A percentile compares a stretch with the other conserved stretches of the same genome.
These are phyloP conservation scores for Exophiala viscosa DNA, from an alignment of 2,329 filamentous ascomycete species.

Conservation along the genomic window DNA sequence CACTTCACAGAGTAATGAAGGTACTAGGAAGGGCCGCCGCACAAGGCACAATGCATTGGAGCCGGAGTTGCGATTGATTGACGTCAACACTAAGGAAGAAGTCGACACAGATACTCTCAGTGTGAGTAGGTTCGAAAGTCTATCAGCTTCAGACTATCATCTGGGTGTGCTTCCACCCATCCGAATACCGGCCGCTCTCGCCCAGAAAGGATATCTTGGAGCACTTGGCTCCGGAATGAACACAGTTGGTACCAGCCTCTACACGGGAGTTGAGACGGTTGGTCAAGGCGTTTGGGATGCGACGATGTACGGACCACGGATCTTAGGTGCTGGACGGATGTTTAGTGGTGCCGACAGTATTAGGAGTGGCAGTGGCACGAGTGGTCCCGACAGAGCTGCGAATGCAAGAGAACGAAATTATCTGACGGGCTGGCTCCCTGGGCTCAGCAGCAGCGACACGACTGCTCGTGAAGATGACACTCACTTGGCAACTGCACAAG, in stretches of 20 bases:
- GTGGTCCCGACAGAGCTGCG: conserved; percentile 47
- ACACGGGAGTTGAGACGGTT: conserved; percentile 46
- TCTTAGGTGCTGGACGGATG: conserved; percentile 40
- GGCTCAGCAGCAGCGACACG: conserved; percentile 35
- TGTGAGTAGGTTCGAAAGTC: conserved; percentile 78
- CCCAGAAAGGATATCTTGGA: conserved; percentile 71
- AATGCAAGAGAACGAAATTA: conserved; percentile 49
- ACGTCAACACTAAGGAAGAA: conserved; percentile 76
- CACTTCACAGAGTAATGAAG: conserved; percentile 50
- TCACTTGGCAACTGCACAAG: conserved; percentile 51
- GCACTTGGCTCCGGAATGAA: conserved; percentile 56
- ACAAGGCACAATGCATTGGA: conserved; percentile 72
- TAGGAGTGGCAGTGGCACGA: conserved; percentile 53
- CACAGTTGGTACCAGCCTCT: conserved; percentile 25
- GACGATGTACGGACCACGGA: conserved; percentile 77
- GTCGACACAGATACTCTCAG: conserved; percentile 82
- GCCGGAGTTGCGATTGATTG: conserved; percentile 86
- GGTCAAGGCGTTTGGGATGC: conserved; percentile 83
- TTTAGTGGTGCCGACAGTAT: conserved; percentile 85
- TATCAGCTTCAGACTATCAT: conserved; percentile 89
- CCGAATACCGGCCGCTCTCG: conserved; percentile 61
- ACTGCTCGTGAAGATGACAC: conserved; percentile 41
- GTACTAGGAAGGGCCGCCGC: conserved; percentile 38
- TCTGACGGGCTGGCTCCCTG: conserved; percentile 54
- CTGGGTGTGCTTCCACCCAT: conserved; percentile 76